phyloP scores from a whole-genome alignment of 768 basidiomycete genomes.

The Leccinum ochraceum region DNA sequence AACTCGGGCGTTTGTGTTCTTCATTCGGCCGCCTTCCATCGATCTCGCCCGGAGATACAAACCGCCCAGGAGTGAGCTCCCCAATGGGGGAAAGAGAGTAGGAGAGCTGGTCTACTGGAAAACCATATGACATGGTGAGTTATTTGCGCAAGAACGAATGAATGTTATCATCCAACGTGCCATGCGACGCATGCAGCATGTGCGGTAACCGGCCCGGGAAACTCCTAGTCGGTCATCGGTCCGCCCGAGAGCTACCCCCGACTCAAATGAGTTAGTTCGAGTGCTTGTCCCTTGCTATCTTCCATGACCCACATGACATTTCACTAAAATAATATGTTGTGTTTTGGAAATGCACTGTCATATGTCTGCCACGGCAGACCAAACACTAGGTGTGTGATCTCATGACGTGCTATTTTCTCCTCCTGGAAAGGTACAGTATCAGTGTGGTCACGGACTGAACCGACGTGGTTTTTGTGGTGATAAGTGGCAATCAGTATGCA shows the following conservation, averaged over 20 bases:
- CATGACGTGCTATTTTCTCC: neutral
- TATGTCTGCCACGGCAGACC: neutral
- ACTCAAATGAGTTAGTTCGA: neutral
- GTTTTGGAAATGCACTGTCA: slow-evolving; percentile 1
- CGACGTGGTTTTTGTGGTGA: neutral
- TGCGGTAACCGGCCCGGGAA: neutral
- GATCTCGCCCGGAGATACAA: slow-evolving; percentile 1
- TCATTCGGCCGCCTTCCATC: neutral
- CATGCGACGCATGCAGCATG: neutral
- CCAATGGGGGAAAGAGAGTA: neutral
- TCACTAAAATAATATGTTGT: neutral
- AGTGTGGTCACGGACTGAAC: neutral
- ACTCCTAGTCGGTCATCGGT: slow-evolving; percentile 1
- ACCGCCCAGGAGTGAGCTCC: neutral
- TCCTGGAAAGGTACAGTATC: neutral
- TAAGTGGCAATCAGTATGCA: slow-evolving; percentile 2
- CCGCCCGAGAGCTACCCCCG: neutral
- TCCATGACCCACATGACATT: neutral
- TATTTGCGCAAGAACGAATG: neutral
- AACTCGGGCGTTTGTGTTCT: neutral
- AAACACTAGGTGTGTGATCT: neutral
- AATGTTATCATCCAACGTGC: neutral
- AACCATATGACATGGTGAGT: neutral
- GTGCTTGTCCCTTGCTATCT: neutral
- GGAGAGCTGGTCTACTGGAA: neutral